phyloP scores from a whole-genome alignment of 257 asterid species.

The Nicotiana tomentosiformis region DNA sequence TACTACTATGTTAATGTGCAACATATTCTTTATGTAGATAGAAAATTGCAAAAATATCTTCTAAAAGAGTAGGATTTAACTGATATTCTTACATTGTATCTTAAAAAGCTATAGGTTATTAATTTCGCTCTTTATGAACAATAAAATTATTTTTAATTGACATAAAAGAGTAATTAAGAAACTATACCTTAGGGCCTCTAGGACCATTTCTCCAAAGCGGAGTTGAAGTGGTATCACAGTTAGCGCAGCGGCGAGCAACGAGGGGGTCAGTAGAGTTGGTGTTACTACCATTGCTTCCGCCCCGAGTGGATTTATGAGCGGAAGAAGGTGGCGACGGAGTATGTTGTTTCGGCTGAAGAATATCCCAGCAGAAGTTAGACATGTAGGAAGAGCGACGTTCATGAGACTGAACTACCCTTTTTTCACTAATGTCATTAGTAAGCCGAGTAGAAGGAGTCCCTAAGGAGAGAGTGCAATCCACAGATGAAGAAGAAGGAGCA shows the following conservation, averaged over 20 bases:
- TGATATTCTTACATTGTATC: no score
- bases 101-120: no score
- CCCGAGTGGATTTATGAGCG: constrained; percentile 33
- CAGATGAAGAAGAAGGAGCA: constrained; percentile 37
- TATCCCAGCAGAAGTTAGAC: constrained; percentile 75
- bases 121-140: no score
- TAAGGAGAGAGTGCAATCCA: constrained; percentile 90
- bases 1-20: no score
- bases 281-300: constrained; percentile 21
- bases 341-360: constrained; percentile 39
- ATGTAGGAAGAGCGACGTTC: constrained; percentile 53
- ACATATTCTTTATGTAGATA: no score
- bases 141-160: no score
- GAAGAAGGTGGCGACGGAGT: constrained; percentile 27
- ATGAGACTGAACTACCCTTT: constrained; percentile 9
- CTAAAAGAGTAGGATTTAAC: no score
- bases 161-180: no score
- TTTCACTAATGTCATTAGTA: constrained; percentile 4
- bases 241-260: constrained; percentile 88
- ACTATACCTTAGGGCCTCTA: constrained; percentile 66
- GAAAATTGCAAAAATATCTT: no score
- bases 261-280: constrained; percentile 34
- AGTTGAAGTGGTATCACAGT: constrained; percentile 93
- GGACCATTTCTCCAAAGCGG: constrained; percentile 98
- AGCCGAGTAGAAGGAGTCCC: constrained; percentile 89